These are phyloP conservation scores for Sporisorium exsertum DNA, from an alignment of 1,284 basidiomycete genomes.

Conservation along the genomic window DNA sequence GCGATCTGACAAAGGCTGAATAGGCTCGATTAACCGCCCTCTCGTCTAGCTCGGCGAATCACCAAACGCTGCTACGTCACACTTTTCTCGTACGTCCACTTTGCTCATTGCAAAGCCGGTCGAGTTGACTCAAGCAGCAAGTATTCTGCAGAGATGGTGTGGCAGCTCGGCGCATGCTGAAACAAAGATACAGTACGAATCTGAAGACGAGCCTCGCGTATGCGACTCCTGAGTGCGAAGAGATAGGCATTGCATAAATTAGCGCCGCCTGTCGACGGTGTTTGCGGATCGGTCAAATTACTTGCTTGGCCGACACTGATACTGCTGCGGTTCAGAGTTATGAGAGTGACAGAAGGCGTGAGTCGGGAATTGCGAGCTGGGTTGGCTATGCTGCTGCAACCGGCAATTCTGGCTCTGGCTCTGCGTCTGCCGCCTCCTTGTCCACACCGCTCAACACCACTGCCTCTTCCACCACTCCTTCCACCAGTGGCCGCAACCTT, in stretches of 20 bases:
- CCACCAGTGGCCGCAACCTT: too few species aligned
- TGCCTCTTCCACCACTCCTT: too few species aligned
- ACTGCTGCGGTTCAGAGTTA: too few species aligned
- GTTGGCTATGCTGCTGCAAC: too few species aligned
- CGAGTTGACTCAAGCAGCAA: not conserved
- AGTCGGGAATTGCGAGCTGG: too few species aligned
- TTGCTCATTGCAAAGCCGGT: not conserved
- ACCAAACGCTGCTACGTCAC: not conserved
- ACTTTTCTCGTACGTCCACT: not conserved
- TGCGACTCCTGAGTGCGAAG: not conserved
- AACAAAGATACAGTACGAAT: not conserved
- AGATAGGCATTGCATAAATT: slow-evolving; percentile 1
- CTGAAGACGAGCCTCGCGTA: slow-evolving; percentile 2
- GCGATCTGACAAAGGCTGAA: not conserved
- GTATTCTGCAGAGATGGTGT: not conserved
- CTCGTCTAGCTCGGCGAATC: not conserved
- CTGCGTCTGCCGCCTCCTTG: too few species aligned
- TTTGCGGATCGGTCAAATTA: slow-evolving; percentile 1
- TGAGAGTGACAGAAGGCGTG: too few species aligned
- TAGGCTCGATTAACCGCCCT: not conserved
- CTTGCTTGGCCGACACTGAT: not conserved
- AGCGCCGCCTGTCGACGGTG: not conserved
- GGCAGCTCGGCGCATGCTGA: too few species aligned
- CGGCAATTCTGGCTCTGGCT: too few species aligned
- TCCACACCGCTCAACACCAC: too few species aligned